Evolutionary conservation across 495 filamentous ascomycete genomes (phyloP).

Genomic region (Clohesyomyces aquaticus): DNA sequence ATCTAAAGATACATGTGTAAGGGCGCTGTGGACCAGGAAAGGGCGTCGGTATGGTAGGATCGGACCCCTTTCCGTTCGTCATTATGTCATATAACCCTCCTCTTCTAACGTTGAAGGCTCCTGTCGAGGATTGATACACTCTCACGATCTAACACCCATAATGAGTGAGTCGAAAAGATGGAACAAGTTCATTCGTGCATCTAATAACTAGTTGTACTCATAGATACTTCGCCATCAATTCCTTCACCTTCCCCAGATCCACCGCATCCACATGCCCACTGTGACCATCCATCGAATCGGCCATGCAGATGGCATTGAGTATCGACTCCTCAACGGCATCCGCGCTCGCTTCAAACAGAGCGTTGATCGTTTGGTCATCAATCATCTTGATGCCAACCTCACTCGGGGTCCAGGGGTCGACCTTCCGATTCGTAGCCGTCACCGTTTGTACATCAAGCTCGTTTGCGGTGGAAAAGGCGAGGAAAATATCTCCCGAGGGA

Average conservation of each 20-base stretch:
- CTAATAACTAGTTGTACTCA: too few species aligned
- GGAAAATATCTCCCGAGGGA: slow-evolving; percentile 57
- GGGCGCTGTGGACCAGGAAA: too few species aligned
- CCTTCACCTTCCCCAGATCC: slow-evolving; percentile 52
- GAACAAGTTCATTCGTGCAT: too few species aligned
- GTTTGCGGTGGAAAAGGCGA: slow-evolving; percentile 58
- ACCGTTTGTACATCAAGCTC: slow-evolving; percentile 45
- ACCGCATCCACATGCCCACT: slow-evolving; percentile 51
- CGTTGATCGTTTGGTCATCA: slow-evolving; percentile 56
- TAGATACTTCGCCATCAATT: slow-evolving; percentile 53
- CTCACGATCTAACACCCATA: too few species aligned
- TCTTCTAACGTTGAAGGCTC: too few species aligned
- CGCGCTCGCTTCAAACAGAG: slow-evolving; percentile 55
- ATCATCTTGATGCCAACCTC: slow-evolving; percentile 49
- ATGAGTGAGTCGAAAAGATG: too few species aligned
- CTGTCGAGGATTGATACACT: too few species aligned
- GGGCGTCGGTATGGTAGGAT: too few species aligned
- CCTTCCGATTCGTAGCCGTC: slow-evolving; percentile 26
- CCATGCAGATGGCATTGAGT: slow-evolving; percentile 57
- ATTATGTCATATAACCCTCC: too few species aligned
- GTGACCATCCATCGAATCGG: slow-evolving; percentile 53
- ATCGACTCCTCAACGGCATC: slow-evolving; percentile 59
- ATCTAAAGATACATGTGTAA: too few species aligned
- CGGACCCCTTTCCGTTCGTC: too few species aligned
- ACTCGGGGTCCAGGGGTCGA: slow-evolving; percentile 43